Base-by-base conservation (phyloP, 441 rosid genomes). In the Kokia cookei region DNA sequence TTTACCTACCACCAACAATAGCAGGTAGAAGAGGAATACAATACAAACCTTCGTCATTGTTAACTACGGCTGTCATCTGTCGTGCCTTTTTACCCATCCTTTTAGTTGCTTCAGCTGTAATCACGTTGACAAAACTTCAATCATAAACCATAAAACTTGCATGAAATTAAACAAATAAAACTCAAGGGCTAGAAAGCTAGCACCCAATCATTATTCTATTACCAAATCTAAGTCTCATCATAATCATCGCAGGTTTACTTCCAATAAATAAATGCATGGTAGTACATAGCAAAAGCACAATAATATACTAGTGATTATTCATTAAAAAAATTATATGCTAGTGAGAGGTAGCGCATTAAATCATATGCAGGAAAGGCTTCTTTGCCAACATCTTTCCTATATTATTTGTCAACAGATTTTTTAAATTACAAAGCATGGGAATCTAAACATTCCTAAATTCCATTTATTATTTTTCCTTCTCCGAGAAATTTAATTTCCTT, bases 81-180 rank as follows among this genome's bases (percentile, higher is more conserved):
- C 73, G 78, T 43, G 83, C 80, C 75, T 83, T 88, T 77, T 86
- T 93, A 37, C 75, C 81, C 50, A 73, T 85, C 79, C 84, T 82
- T 69, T 86, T 86, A 42, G 82, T 82, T 58, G 86, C 72, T 78
- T 86, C 87, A 82, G 91, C 93, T 93, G 89, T 65, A 51, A 77
- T 71, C 75, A 72, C 6, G 35, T 42, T 3, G 29, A 17, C 71
- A 71, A 71, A 73, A 66, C 27, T 67, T 66, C 22, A 4, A 22
- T 43, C 32, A 42, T 43, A 26, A 26, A n/a, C 50, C 12, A 58
- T 73, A 55, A 62, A 66, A n/a, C 65, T 72, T 24, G 22, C 3
- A 54, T 2, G 27, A 47, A 50, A 64, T 22, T 22, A 13, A 47
- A 57, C 6, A 40, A 40, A 40, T 12, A 0, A 43, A 58, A 48